These are phyloP conservation scores for Yueomyces sp. DNA, from an alignment of 805 yeast genomes.

Conservation along the genomic window DNA sequence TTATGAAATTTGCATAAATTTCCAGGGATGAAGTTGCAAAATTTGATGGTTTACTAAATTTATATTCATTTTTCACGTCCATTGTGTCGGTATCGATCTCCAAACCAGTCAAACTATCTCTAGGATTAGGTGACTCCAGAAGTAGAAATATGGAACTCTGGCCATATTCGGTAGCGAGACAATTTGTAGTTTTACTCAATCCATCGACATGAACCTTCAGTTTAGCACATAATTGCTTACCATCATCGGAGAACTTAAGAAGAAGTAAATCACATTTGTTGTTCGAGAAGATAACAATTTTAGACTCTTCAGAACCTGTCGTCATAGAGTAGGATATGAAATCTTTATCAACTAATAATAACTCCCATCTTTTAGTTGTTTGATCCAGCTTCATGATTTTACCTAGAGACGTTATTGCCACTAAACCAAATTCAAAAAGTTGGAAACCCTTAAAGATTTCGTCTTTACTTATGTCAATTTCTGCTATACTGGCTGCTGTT, in stretches of 20 bases:
- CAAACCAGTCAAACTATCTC: conserved; percentile 35
- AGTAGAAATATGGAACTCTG: conserved; percentile 22
- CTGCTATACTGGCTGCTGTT: conserved; percentile 22
- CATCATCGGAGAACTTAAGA: conserved; percentile 28
- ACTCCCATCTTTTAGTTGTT: conserved; percentile 16
- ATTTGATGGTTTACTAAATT: conserved; percentile 29
- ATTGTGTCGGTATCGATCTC: conserved; percentile 24
- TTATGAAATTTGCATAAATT: conserved; percentile 30
- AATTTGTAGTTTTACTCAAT: conserved; percentile 37
- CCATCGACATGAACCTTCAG: conserved; percentile 14
- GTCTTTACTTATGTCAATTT: conserved; percentile 24
- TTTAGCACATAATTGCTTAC: conserved; percentile 16
- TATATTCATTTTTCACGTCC: conserved; percentile 9
- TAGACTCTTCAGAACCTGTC: conserved; percentile 27
- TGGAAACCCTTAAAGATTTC: conserved; percentile 53
- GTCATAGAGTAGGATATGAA: conserved; percentile 31
- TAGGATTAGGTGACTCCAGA: conserved; percentile 57
- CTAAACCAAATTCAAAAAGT: conserved; percentile 32
- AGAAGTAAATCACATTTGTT: conserved; percentile 31
- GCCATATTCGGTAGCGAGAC: conserved; percentile 24
- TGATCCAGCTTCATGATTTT: conserved; percentile 26
- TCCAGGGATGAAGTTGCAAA: conserved; percentile 49
- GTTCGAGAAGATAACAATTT: conserved; percentile 24
- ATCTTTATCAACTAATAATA: conserved; percentile 10
- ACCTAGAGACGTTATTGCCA: conserved; percentile 51